These are phyloP conservation scores for Leccinum fibrillosum DNA, from an alignment of 768 basidiomycete species.

Conservation along the genomic window DNA sequence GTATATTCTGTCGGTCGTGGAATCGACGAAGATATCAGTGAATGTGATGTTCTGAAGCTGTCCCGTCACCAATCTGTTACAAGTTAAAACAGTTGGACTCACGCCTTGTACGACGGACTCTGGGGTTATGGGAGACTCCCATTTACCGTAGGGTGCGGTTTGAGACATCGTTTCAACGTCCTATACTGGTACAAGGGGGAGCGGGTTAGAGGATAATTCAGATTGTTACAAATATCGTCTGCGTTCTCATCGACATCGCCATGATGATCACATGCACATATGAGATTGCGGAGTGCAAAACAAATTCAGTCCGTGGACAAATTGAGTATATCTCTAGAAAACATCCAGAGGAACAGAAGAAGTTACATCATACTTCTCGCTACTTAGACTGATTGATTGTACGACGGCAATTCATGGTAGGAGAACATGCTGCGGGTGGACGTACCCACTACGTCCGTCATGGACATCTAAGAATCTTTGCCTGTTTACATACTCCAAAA, in stretches of 20 bases:
- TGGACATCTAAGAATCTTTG: background rate
- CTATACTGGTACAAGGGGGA: background rate
- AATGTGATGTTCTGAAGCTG: slow-evolving; percentile 28
- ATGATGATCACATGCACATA: background rate
- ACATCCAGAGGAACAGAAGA: no score
- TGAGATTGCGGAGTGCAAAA: background rate
- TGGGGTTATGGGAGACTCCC: slow-evolving; percentile 55
- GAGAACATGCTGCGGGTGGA: background rate
- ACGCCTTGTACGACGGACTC: slow-evolving; percentile 49
- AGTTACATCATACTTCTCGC: no score
- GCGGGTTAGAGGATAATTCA: background rate
- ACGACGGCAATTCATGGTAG: background rate
- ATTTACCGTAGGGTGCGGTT: slow-evolving; percentile 57
- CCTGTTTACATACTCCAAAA: background rate
- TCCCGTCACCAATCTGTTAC: background rate
- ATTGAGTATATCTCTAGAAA: background rate
- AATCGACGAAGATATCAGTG: slow-evolving; percentile 52
- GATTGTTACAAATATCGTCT: background rate
- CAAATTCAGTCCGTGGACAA: background rate
- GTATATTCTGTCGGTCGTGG: slow-evolving; percentile 42
- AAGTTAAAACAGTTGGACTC: slow-evolving; percentile 16
- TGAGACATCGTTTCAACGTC: slow-evolving; percentile 11
- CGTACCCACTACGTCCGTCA: background rate
- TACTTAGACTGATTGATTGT: no score
- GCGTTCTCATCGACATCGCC: background rate